Percentiles rank a stretch among this genome's conserved stretches.
Conservation (phyloP, 2,329 filamentous ascomycete species). For the Pleomassaria siparia region DNA sequence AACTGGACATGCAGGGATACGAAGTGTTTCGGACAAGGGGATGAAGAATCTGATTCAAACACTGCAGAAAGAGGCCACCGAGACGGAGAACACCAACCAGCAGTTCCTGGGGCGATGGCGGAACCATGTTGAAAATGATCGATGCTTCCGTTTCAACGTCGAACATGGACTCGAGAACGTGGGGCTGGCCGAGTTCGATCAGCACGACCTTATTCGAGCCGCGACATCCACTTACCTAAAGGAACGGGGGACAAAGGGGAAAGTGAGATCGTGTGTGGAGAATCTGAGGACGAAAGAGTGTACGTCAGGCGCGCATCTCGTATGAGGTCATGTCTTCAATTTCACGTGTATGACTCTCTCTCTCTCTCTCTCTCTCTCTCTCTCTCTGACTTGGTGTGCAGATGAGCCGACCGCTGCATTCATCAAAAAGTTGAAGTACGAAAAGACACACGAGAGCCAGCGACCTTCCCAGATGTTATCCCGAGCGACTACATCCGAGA, state of each 20-base stretch:
- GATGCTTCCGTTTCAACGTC: conserved; percentile 41
- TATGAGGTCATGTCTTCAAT: background rate
- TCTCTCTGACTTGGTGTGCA: background rate
- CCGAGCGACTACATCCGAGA: conserved; percentile 11
- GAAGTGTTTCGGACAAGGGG: conserved; percentile 12
- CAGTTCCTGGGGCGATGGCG: conserved; percentile 26
- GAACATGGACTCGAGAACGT: conserved; percentile 33
- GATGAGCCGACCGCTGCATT: conserved; percentile 9
- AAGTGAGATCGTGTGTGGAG: conserved; percentile 12
- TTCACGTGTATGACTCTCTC: background rate
- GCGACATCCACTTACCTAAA: conserved; percentile 13
- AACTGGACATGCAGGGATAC: conserved; percentile 14
- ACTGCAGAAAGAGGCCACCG: conserved; percentile 25
- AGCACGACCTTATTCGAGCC: conserved; percentile 8
- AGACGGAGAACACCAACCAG: conserved; percentile 33
- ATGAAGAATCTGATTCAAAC: conserved; percentile 18
- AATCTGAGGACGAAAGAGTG: conserved; percentile 15
- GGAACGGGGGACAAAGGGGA: conserved; percentile 7
- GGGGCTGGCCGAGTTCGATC: conserved; percentile 13
- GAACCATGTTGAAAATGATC: conserved; percentile 23
- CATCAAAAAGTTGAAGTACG: conserved; percentile 2
- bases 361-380: no score
- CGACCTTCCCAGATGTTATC: background rate
- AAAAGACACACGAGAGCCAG: background rate
- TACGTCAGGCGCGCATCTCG: conserved; percentile 6